Evolutionary conservation across 305 asterid genomes (phyloP).

Genomic region (Salvia sclarea): DNA sequence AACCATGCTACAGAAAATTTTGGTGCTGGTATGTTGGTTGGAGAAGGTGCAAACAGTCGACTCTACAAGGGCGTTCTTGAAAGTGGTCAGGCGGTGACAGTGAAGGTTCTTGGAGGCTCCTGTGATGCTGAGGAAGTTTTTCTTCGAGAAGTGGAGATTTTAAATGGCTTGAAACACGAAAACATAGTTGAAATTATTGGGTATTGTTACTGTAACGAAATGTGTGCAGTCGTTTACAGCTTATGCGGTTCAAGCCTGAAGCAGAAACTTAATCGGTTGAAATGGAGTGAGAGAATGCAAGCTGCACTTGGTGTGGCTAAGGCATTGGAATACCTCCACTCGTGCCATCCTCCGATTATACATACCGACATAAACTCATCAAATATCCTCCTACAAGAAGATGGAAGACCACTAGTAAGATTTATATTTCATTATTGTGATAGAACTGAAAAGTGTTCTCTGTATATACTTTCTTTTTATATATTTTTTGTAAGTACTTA

Average conservation of each 20-base stretch:
- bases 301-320: conserved; percentile 66
- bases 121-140: conserved; percentile 45
- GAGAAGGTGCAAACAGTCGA: conserved; percentile 55
- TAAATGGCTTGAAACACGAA: conserved; percentile 60
- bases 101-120: conserved; percentile 54
- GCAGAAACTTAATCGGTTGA: conserved; percentile 52
- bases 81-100: conserved; percentile 52
- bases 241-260: conserved; percentile 33
- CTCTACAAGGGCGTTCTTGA: conserved; percentile 56
- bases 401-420: conserved; percentile 60
- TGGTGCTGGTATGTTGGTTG: conserved; percentile 46
- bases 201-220: conserved; percentile 52
- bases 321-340: conserved; percentile 71
- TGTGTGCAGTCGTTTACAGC: conserved; percentile 56
- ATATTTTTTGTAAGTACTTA: neutral
- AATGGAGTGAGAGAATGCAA: conserved; percentile 66
- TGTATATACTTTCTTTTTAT: neutral
- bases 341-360: conserved; percentile 58
- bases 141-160: conserved; percentile 59
- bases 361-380: conserved; percentile 74
- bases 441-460: neutral
- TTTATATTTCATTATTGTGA: neutral
- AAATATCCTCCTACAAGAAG: conserved; percentile 59
- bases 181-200: conserved; percentile 63
- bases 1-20: conserved; percentile 47